Base-by-base conservation (phyloP, 345 rosid genomes). In the Gossypium raimondii region DNA sequence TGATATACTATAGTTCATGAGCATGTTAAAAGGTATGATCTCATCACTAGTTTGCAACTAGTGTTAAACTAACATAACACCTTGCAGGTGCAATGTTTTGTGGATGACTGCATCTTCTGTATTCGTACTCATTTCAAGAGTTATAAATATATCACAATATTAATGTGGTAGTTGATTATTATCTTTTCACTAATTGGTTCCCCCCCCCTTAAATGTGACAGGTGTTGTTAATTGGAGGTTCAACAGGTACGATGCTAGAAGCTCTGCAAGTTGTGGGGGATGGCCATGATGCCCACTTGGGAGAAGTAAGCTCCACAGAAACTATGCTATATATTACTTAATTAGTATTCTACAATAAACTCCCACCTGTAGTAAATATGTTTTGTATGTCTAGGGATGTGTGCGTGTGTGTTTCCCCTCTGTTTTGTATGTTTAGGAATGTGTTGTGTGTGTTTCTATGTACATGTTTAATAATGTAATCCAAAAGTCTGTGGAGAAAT, bases 241-340 rank as follows among this genome's bases (percentile, higher is more conserved):
- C 99, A 76, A 95, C 98, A 29, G 97, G 99, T 79, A 90, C 99
- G 47, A 93, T 95, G 99, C 91, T 95, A 77, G 99, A 89, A 89
- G 91, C 96, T 44, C 80, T 95, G 70, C 87, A 95, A 78, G 99
- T 95, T 79, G 85, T 91, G 60, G 98, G 98, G 27, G 99, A 95
- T 55, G 82, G 79, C 75, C 93, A 76, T 77, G 94, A 91, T 58
- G 76, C 86, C 65, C 70, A 90, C 72, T 69, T 89, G 20, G 86
- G 79, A 3, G 96, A 95, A 74, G 97, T 95, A 93, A 91, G 97
- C 82, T 70, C 43, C 18, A 22, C 51, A 51, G 20, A n/a, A 73
- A 59, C 7, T 25, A 7, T 43, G 41, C 16, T n/a, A 3, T 22
- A 13, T 50, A 18, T 9, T 53, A 34, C 11, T 71, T 2, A 43